Evolutionary conservation across 2,329 filamentous ascomycete genomes (phyloP).

Genomic region (Botryotinia globosa): DNA sequence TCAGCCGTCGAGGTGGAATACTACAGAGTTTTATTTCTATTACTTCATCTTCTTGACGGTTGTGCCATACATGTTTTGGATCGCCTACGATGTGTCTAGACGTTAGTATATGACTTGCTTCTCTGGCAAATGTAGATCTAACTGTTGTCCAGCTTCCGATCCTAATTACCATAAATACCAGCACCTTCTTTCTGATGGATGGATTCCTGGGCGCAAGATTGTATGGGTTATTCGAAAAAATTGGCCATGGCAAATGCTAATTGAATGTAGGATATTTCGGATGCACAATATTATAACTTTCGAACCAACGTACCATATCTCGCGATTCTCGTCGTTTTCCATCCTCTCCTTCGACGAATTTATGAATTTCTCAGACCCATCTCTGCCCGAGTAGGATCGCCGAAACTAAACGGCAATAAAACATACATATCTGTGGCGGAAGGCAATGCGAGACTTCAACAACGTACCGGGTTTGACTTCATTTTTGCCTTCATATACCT

Average conservation of each 20-base stretch:
- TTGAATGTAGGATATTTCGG: slow-evolving; percentile 71
- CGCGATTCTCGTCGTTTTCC: slow-evolving; percentile 67
- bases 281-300: slow-evolving; percentile 83
- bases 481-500: slow-evolving; percentile 79
- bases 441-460: slow-evolving; percentile 58
- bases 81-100: slow-evolving; percentile 81
- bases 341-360: slow-evolving; percentile 71
- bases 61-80: slow-evolving; percentile 87
- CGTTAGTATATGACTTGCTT: slow-evolving; percentile 52
- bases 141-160: slow-evolving; percentile 61
- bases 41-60: slow-evolving; percentile 62
- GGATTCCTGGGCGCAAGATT: slow-evolving; percentile 89
- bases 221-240: slow-evolving; percentile 46
- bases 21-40: slow-evolving; percentile 83
- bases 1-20: slow-evolving; percentile 75
- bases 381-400: slow-evolving; percentile 27
- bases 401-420: slow-evolving; percentile 33
- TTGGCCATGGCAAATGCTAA: slow-evolving; percentile 21
- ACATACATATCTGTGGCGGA: slow-evolving; percentile 43
- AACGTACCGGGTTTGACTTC: slow-evolving; percentile 79
- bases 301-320: slow-evolving; percentile 84
- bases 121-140: slow-evolving; percentile 19
- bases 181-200: slow-evolving; percentile 70
- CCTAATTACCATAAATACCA: slow-evolving; percentile 76
- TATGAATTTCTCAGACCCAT: slow-evolving; percentile 56